Conservation (phyloP, 495 filamentous ascomycete species). For the Darksidea phi region DNA sequence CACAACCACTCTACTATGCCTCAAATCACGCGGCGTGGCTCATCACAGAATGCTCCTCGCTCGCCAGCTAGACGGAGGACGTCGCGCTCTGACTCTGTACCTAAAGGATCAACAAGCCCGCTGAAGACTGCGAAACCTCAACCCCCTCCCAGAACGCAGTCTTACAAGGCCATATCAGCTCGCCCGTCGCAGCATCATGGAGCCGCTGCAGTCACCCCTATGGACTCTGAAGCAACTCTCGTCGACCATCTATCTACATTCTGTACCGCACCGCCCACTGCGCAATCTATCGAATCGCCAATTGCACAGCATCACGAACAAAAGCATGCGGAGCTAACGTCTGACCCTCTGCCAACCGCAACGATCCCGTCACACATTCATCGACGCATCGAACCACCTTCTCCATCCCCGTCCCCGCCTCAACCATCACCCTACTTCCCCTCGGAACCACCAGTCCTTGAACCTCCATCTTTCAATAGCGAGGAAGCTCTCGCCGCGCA, state of each 20-base stretch:
- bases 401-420: slow-evolving; percentile 8
- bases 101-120: slow-evolving; percentile 8
- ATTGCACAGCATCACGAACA: not conserved
- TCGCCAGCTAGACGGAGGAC: slow-evolving; percentile 23
- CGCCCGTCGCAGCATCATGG: not conserved
- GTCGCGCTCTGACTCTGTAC: slow-evolving; percentile 19
- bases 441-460: slow-evolving; percentile 22
- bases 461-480: slow-evolving; percentile 5
- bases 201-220: slow-evolving; percentile 2
- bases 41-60: slow-evolving; percentile 10
- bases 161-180: slow-evolving; percentile 1
- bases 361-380: not conserved
- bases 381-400: not conserved
- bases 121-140: slow-evolving; percentile 1
- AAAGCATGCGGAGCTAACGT: not conserved
- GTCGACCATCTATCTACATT: slow-evolving; percentile 7
- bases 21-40: slow-evolving; percentile 12
- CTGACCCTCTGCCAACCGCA: slow-evolving; percentile 10
- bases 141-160: slow-evolving; percentile 11
- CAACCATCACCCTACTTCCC: slow-evolving; percentile 20
- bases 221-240: slow-evolving; percentile 22
- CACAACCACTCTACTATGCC: slow-evolving; percentile 11
- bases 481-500: slow-evolving; percentile 39
- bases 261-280: not conserved
- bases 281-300: not conserved